Evolutionary conservation across 73 alveolate species (phyloP), one percentile per base, ranked within the genome.

Genomic region (Diophrys sp.): DNA sequence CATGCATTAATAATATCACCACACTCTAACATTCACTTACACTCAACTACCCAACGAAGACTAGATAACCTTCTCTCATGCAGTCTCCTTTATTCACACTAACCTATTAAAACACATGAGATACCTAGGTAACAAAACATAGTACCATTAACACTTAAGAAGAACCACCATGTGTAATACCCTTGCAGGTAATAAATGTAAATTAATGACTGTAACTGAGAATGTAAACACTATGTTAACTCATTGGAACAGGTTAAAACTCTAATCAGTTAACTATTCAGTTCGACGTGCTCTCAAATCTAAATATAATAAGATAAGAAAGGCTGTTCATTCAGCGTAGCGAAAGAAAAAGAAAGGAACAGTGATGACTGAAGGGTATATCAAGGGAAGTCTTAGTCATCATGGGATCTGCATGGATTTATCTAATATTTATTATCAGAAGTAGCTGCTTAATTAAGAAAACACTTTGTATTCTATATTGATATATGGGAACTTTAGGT

Each of bases 321-420:
- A 68, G 55, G 56, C 29, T 1, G 29, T 68, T 25, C 5, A 31
- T 5, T 26, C 23, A 24, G 11, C 27, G 55, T 25, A 23, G 24
- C 56, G 31, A n/a, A 68, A 68, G 54, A 68, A 23, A 55, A 68
- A 31, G 75, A 25, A 14, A 2, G 31, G 31, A 29, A 55, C 55
- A 68, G 29, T 25, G 75, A 25, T 14, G 29, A 11, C 62, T 44
- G 18, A 44, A 73, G 98, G 56, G 96, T 90, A 27, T 96, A 93
- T 74, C 98, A 96, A 14, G 98, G 98, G 0, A 96, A 93, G 73
- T 87, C 98, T 0, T 91, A 90, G 33, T 83, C 94, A 11, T 93
- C 98, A 1, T 93, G 89, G 82, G 91, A 85, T 14, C 70, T 91
- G 53, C 73, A 93, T 80, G 98, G 98, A 14, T 70, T 84, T 44